Percentiles rank a stretch among this genome's conserved stretches.
Evolutionary conservation across 208 protist species (phyloP).

Genomic region (Trypanosoma theileri): DNA sequence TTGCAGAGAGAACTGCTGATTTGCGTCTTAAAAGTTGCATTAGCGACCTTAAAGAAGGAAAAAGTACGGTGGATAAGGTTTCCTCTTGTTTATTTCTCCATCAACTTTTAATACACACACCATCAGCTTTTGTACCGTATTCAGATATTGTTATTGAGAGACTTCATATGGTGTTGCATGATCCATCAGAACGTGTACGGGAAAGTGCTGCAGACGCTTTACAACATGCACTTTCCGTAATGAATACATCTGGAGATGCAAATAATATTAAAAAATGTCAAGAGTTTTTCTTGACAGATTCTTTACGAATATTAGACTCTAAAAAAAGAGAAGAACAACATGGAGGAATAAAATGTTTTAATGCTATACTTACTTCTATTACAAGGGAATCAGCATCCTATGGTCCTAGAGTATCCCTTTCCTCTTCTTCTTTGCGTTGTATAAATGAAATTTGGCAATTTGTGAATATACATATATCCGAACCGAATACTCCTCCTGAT

Average conservation of each 20-base stretch:
- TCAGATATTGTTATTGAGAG: conserved; percentile 59
- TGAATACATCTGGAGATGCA: conserved; percentile 61
- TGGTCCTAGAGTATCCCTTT: conserved; percentile 42
- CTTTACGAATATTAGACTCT: conserved; percentile 41
- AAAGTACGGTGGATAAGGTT: conserved; percentile 41
- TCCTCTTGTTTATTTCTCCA: conserved; percentile 69
- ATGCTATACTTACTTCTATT: conserved; percentile 69
- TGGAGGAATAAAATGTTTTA: conserved; percentile 68
- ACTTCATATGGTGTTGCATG: conserved; percentile 52
- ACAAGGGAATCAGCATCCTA: conserved; percentile 32
- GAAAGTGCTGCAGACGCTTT: conserved; percentile 47
- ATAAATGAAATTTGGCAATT: conserved; percentile 65
- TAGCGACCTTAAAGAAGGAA: conserved; percentile 38
- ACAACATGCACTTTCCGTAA: conserved; percentile 52
- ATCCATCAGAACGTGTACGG: conserved; percentile 45
- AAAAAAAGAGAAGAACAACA: conserved; percentile 42
- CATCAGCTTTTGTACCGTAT: conserved; percentile 53
- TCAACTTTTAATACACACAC: conserved; percentile 69
- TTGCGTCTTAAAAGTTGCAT: conserved; percentile 66
- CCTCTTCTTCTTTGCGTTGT: conserved; percentile 28
- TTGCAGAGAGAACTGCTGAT: conserved; percentile 69
- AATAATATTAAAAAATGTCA: conserved; percentile 57
- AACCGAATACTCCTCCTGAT: conserved; percentile 22
- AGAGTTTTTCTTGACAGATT: conserved; percentile 61
- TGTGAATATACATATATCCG: conserved; percentile 46